phyloP scores from a whole-genome alignment of 208 protist species.

The Leishmania aethiopica region DNA sequence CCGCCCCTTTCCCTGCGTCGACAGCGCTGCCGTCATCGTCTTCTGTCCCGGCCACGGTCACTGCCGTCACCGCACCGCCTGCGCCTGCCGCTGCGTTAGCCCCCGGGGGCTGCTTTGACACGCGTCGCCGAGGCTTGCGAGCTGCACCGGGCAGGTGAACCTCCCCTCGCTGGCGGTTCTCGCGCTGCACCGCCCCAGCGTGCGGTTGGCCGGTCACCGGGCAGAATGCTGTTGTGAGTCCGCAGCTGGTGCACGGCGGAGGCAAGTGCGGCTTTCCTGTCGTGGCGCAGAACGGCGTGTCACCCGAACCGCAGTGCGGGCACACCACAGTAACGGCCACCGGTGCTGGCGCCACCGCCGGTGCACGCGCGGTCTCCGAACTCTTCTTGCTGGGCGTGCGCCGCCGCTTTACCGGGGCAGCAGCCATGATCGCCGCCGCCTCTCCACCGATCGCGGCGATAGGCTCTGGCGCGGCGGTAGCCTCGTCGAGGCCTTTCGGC shows the following conservation, averaged over 20 bases:
- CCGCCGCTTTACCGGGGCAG: constrained; percentile 11
- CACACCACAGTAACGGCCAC: constrained; percentile 21
- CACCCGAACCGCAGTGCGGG: constrained; percentile 55
- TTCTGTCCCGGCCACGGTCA: constrained; percentile 24
- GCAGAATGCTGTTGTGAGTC: constrained; percentile 67
- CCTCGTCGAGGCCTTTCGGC: not conserved
- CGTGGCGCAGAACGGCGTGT: constrained; percentile 63
- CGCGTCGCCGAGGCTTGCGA: constrained; percentile 8
- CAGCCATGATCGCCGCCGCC: not conserved
- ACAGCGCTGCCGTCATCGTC: constrained; percentile 5
- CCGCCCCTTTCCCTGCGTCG: not conserved
- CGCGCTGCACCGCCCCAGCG: constrained; percentile 26
- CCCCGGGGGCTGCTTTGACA: not conserved
- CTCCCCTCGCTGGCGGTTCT: constrained; percentile 46
- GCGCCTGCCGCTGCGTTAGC: not conserved
- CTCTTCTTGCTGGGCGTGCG: constrained; percentile 8
- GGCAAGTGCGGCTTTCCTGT: constrained; percentile 52
- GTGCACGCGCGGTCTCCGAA: not conserved
- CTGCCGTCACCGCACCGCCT: constrained; percentile 18
- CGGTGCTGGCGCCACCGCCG: not conserved
- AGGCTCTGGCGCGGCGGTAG: not conserved
- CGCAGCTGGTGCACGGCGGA: constrained; percentile 45
- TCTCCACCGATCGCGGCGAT: not conserved
- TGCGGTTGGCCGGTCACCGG: constrained; percentile 67
- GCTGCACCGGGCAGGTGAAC: constrained; percentile 41